Evolutionary conservation across 164 flowering plant genomes (phyloP), one percentile per base, ranked within the genome.

Genomic region (Sedum album): DNA sequence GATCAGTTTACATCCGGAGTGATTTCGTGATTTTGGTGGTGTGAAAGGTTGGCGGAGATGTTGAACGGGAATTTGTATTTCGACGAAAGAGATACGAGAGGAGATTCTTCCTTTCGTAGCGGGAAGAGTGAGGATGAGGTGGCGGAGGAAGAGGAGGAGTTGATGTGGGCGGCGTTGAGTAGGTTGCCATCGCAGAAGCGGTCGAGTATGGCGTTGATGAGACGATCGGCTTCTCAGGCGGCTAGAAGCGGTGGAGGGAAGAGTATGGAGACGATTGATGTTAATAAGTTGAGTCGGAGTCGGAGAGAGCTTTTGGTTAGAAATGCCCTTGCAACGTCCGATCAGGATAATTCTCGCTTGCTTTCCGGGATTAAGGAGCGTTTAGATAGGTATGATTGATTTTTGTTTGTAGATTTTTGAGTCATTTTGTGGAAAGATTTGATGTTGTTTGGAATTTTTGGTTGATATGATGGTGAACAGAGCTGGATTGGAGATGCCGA

Each of bases 81-180:
- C 31, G 95, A 88, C 14, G 72, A 74, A 5, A 91, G 33, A 17
- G 80, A 26, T 72, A 91, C 86, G 36, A 78, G 72, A 67, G 91
- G 48, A 11, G 94, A 88, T 13, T 44, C 48, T 70, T 11, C 62
- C 1, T 57, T 57, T 28, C 5, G 33, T 17, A 13, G 90, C 67
- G 79, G 87, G 39, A 86, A 93, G 64, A 90, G 84, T 61, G 89
- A 88, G 0, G 92, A 85, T 6, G 26, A 77, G 20, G 83, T 79
- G 9, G 78, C 60, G 66, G 71, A 75, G 68, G 98, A 93, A 68
- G 97, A 89, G 68, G 82, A 81, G 1, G 92, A 88, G 78, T 82
- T 93, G 1, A 41, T 74, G 6, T 90, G 98, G 97, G 94, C 85
- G n/a, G 97, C 94, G 62, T 60, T 90, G 26, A 79, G 76, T 71